A percentile compares a stretch with the other conserved stretches of the same genome.
These are phyloP conservation scores for Penicillium sumatraense DNA, from an alignment of 2,329 filamentous ascomycete species.

Conservation along the genomic window DNA sequence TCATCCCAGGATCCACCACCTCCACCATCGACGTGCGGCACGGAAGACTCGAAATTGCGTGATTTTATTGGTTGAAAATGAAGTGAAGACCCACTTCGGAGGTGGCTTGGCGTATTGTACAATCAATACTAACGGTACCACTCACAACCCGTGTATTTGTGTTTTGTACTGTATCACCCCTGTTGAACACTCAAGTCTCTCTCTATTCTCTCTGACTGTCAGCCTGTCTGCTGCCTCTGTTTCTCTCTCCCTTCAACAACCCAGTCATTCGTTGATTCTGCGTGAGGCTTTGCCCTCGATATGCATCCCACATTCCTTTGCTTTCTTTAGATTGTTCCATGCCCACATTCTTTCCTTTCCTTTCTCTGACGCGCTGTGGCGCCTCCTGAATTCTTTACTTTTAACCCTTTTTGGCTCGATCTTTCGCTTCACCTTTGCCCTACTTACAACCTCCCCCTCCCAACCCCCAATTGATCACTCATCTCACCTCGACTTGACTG, in stretches of 20 bases:
- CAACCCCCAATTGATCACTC: not conserved
- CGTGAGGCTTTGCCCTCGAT: conserved; percentile 14
- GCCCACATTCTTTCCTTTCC: conserved; percentile 6
- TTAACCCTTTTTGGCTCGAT: conserved; percentile 15
- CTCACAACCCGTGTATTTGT: too few species aligned
- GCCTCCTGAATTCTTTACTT: conserved; percentile 24
- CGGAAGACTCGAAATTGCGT: not conserved
- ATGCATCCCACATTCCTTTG: conserved; percentile 20
- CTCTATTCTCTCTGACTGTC: too few species aligned
- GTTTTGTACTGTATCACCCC: too few species aligned
- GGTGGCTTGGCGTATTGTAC: not conserved
- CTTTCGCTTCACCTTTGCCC: conserved; percentile 16
- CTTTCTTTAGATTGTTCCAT: conserved; percentile 7
- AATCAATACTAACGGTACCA: too few species aligned
- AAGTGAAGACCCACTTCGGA: not conserved
- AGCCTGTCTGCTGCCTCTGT: too few species aligned
- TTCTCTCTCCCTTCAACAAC: not conserved
- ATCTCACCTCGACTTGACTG: conserved; percentile 3
- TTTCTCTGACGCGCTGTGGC: conserved; percentile 23
- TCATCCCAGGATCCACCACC: conserved; percentile 1
- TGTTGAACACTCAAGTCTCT: too few species aligned
- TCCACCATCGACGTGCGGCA: too few species aligned
- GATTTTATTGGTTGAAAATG: not conserved
- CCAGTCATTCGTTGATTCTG: conserved; percentile 20
- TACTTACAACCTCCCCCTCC: not conserved